Percentiles rank a stretch among this genome's conserved stretches.
These are phyloP conservation scores for Tardiomyces digboiensis DNA, from an alignment of 1,139 yeast genomes.

Conservation along the genomic window DNA sequence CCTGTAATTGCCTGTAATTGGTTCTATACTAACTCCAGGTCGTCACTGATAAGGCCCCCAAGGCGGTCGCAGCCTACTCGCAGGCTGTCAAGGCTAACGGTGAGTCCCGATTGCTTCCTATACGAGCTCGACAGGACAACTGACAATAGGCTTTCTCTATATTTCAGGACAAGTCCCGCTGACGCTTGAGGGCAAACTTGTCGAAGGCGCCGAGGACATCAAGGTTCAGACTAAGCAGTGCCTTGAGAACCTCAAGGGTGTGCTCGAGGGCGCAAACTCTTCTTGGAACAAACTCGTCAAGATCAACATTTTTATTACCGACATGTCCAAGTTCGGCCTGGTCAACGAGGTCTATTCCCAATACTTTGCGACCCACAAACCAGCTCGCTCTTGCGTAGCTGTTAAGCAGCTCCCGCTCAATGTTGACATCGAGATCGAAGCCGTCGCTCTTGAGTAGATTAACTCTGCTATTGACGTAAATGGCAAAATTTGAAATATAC, in stretches of 20 bases:
- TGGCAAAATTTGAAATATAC: neutral
- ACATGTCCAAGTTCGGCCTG: constrained; percentile 71
- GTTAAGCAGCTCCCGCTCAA: constrained; percentile 82
- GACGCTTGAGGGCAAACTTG: constrained; percentile 66
- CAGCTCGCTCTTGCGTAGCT: constrained; percentile 95
- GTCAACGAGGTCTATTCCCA: constrained; percentile 79
- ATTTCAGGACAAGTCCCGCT: constrained; percentile 95
- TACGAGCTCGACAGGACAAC: neutral
- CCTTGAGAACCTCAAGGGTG: constrained; percentile 62
- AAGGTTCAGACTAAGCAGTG: constrained; percentile 81
- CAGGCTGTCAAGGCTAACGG: constrained; percentile 72
- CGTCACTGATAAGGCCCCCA: constrained; percentile 69
- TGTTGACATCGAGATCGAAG: constrained; percentile 62
- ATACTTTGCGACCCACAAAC: constrained; percentile 74
- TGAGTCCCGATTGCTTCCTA: neutral
- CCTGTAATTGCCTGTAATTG: no score
- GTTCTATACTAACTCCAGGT: no score
- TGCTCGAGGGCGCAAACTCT: constrained; percentile 76
- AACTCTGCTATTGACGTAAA: no score
- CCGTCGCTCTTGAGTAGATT: constrained; percentile 58
- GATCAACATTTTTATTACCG: constrained; percentile 81
- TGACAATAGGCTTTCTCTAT: constrained; percentile 48
- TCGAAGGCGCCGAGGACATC: constrained; percentile 54
- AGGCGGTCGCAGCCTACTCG: constrained; percentile 92
- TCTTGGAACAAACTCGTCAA: constrained; percentile 75